These are phyloP conservation scores for Volvariella surrecta DNA, from an alignment of 1,284 basidiomycete species.

Conservation along the genomic window DNA sequence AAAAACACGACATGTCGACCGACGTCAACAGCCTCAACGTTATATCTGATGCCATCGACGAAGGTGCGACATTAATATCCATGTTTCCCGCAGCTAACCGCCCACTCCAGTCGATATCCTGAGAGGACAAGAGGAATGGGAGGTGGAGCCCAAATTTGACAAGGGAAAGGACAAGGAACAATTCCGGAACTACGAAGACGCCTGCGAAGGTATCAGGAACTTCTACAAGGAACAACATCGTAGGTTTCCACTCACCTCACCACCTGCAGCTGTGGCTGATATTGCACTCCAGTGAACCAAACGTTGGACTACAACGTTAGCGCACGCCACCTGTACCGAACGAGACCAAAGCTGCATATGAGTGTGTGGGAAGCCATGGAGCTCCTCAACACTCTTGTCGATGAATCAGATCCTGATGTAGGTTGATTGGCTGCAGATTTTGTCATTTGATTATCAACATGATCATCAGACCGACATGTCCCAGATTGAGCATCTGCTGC, in stretches of 20 bases:
- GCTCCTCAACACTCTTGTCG: slow-evolving; percentile 80
- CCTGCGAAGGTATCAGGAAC: slow-evolving; percentile 79
- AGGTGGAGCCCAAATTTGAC: slow-evolving; percentile 61
- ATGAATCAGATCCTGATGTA: slow-evolving; percentile 84
- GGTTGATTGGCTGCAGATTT: slow-evolving; percentile 16
- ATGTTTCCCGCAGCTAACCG: background rate
- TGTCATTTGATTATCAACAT: background rate
- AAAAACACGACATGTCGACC: slow-evolving; percentile 18
- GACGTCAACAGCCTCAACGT: slow-evolving; percentile 38
- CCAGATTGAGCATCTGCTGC: slow-evolving; percentile 87
- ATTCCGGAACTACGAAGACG: slow-evolving; percentile 70
- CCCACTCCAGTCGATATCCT: slow-evolving; percentile 34
- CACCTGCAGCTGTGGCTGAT: background rate
- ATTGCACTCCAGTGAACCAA: slow-evolving; percentile 62
- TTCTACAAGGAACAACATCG: slow-evolving; percentile 89
- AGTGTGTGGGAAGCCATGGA: slow-evolving; percentile 89
- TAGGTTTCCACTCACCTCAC: slow-evolving; percentile 19
- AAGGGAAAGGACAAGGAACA: slow-evolving; percentile 67
- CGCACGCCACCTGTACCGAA: slow-evolving; percentile 68
- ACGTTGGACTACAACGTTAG: slow-evolving; percentile 79
- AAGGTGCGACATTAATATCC: slow-evolving; percentile 33
- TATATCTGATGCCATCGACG: slow-evolving; percentile 71
- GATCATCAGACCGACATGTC: slow-evolving; percentile 53
- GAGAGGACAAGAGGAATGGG: slow-evolving; percentile 50
- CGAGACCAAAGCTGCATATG: slow-evolving; percentile 57